A percentile compares a stretch with the other conserved stretches of the same genome.
Evolutionary conservation across 2,329 filamentous ascomycete genomes (phyloP).

Genomic region (Diaporthe humulicola): DNA sequence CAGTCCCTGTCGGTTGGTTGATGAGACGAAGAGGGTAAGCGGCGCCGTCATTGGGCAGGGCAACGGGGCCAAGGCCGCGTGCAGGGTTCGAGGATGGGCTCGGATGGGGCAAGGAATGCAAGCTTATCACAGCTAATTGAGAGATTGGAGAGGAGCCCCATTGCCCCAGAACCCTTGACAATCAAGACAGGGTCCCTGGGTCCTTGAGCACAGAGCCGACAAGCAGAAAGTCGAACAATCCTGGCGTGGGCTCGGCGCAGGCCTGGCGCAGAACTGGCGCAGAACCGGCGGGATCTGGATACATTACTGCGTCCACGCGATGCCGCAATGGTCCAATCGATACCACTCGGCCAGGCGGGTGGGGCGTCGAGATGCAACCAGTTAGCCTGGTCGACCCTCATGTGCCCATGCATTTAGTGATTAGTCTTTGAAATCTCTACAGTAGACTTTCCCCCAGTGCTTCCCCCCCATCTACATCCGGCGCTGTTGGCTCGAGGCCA

Average conservation of each 20-base stretch:
- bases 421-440: neutral
- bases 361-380: slow-evolving; percentile 18
- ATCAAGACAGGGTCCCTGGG: neutral
- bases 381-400: slow-evolving; percentile 9
- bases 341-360: neutral
- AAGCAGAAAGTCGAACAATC: neutral
- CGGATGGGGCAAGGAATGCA: neutral
- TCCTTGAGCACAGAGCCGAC: no score
- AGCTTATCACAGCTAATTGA: slow-evolving; percentile 17
- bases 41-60: slow-evolving; percentile 5
- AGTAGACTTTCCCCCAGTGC: no score
- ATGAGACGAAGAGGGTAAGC: neutral
- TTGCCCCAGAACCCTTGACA: neutral
- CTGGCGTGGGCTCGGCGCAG: slow-evolving; percentile 25
- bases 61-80: slow-evolving; percentile 9
- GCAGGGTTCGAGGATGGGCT: slow-evolving; percentile 19
- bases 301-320: neutral
- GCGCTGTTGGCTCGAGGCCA: neutral
- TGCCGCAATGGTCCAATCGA: neutral
- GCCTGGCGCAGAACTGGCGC: slow-evolving; percentile 28
- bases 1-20: neutral
- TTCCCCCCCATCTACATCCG: slow-evolving; percentile 2
- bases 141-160: no score
- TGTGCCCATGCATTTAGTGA: neutral
- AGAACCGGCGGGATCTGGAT: slow-evolving; percentile 3